phyloP scores from a whole-genome alignment of 2,329 filamentous ascomycete species.

The Corinectria fuckeliana region DNA sequence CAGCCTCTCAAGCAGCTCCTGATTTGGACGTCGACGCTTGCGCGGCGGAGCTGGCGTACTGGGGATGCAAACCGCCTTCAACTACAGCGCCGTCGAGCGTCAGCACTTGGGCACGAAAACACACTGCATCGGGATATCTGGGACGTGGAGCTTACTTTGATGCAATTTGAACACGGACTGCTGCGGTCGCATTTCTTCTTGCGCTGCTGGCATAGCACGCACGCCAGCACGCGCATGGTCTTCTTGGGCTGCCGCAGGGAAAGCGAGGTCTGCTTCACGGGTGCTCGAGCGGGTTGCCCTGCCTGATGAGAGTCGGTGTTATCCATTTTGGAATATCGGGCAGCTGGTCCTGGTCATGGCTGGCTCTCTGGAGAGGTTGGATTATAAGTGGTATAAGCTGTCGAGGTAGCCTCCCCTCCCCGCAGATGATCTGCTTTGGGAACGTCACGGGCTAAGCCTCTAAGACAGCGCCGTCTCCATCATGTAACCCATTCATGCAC shows the following conservation, averaged over 20 bases:
- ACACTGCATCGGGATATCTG: too few relatives aligned
- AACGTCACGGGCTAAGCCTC: background rate
- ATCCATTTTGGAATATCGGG: background rate
- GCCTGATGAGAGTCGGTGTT: background rate
- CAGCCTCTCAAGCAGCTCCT: constrained; percentile 38
- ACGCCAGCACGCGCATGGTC: constrained; percentile 28
- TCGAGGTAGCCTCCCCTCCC: background rate
- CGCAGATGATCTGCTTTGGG: background rate
- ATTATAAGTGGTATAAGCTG: constrained; percentile 3
- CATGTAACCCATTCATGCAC: constrained; percentile 2
- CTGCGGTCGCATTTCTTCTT: constrained; percentile 45
- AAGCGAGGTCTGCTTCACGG: constrained; percentile 16
- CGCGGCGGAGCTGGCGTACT: constrained; percentile 40
- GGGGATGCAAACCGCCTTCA: constrained; percentile 34
- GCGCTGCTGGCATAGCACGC: constrained; percentile 41
- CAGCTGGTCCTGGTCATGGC: background rate
- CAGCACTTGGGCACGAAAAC: too few relatives aligned
- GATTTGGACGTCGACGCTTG: constrained; percentile 38
- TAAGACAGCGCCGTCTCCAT: background rate
- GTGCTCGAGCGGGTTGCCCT: constrained; percentile 5
- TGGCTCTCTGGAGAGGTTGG: background rate
- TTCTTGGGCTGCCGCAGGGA: constrained; percentile 25
- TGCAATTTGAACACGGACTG: constrained; percentile 41
- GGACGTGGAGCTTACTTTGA: constrained; percentile 39
- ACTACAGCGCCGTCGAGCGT: constrained; percentile 18